A percentile compares a stretch with the other conserved stretches of the same genome.
These are phyloP conservation scores for Apiotrichum gracile DNA, from an alignment of 1,284 basidiomycete genomes.

Conservation along the genomic window DNA sequence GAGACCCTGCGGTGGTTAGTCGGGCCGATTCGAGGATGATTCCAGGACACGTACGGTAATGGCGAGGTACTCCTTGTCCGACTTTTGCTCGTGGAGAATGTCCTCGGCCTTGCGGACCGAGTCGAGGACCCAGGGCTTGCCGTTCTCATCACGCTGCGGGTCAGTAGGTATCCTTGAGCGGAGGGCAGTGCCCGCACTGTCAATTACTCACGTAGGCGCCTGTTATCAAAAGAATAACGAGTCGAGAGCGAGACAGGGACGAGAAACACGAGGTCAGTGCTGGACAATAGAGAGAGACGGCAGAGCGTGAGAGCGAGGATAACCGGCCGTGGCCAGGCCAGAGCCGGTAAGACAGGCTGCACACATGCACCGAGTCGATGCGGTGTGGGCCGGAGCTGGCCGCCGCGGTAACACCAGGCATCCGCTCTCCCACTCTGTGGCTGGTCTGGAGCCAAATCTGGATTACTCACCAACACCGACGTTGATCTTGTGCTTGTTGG, in stretches of 20 bases:
- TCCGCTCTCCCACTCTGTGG: not conserved
- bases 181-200: too few species aligned
- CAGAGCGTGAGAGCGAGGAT: too few species aligned
- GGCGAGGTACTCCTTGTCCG: conserved; percentile 97
- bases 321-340: not conserved
- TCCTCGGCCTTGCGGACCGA: conserved; percentile 74
- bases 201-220: conserved; percentile 15
- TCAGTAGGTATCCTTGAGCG: too few species aligned
- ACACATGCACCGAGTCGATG: not conserved
- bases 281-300: not conserved
- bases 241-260: not conserved
- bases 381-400: not conserved
- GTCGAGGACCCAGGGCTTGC: conserved; percentile 90
- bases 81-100: conserved; percentile 57
- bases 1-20: conserved; percentile 50
- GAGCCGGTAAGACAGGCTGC: not conserved
- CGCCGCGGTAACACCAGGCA: too few species aligned
- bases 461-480: conserved; percentile 68
- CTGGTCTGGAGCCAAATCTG: not conserved
- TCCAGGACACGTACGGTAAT: conserved; percentile 61
- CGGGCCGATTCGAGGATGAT: not conserved
- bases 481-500: conserved; percentile 94
- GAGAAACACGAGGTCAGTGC: conserved; percentile 2
- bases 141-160: conserved; percentile 82
- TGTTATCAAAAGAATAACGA: not conserved